Percentiles rank a stretch among this genome's conserved stretches.
phyloP scores from a whole-genome alignment of 106 monocot species.

The Apostasia ramifera region DNA sequence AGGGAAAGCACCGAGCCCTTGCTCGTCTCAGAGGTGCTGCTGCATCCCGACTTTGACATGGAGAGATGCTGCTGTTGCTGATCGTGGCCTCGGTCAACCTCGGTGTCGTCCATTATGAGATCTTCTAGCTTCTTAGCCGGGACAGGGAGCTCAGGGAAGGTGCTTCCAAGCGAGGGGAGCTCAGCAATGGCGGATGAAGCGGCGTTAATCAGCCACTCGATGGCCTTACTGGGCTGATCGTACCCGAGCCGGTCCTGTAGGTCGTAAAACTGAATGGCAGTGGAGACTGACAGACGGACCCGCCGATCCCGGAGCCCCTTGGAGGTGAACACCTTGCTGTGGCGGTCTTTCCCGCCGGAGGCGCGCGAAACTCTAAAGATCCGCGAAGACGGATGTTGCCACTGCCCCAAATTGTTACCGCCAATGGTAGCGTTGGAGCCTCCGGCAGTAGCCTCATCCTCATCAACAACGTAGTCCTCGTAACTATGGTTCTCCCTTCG shows the following conservation, averaged over 20 bases:
- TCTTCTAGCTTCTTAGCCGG: neutral
- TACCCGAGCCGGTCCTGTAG: conserved; percentile 93
- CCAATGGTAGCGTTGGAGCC: neutral
- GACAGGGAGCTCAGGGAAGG: conserved; percentile 22
- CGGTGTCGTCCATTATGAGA: neutral
- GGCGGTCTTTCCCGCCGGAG: conserved; percentile 96
- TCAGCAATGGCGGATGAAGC: conserved; percentile 68
- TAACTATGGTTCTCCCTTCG: conserved; percentile 4
- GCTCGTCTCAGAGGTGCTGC: conserved; percentile 92
- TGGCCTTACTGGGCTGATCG: conserved; percentile 95
- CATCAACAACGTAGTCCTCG: conserved; percentile 14
- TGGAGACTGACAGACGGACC: conserved; percentile 91
- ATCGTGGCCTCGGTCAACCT: conserved; percentile 3
- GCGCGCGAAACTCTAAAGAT: conserved; percentile 85
- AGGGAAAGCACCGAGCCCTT: conserved; percentile 87
- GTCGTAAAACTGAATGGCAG: conserved; percentile 96
- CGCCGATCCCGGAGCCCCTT: conserved; percentile 87
- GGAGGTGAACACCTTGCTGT: conserved; percentile 94
- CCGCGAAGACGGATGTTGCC: conserved; percentile 63
- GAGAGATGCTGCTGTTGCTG: conserved; percentile 27
- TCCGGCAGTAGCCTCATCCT: neutral
- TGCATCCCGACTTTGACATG: conserved; percentile 7
- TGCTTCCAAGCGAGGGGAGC: conserved; percentile 52
- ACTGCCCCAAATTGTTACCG: conserved; percentile 4
- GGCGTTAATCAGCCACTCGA: conserved; percentile 92